Base-by-base conservation (phyloP, 345 rosid genomes). In the Eucalyptus erythrocorys region DNA sequence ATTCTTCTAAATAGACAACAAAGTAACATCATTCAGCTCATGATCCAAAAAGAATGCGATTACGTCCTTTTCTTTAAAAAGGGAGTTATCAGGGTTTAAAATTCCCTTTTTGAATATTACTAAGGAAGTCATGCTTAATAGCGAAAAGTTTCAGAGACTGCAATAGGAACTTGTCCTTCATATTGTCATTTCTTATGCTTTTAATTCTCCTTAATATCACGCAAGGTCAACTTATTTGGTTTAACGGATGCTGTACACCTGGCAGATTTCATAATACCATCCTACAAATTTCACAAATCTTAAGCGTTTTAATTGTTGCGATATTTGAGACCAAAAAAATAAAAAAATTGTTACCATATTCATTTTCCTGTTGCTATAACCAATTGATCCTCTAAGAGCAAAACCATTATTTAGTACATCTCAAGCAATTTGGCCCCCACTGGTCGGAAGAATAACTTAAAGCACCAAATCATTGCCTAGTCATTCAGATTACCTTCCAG, bases 401-500 rank as follows among this genome's bases (percentile, higher is more conserved):
- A 76, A 76, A 19, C 82, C 42, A 40, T 37, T 68, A 34, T 34
- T 68, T 40, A 76, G 27, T 76, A 40, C 47, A 10, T 40, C 82
- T 76, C 82, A 76, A 21, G 82, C 47, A 40, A 76, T 76, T 5
- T 21, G 47, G 27, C 47, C 45, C 9, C 21, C 47, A 11, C 30
- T 21, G 82, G 82, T 40, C 16, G 82, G 47, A 76, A 76, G 47
- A 37, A 76, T 76, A 76, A 76, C 47, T 40, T 76, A 21, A 76
- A 40, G 82, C 47, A 11, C 9, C 82, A 40, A 76, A 21, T 37
- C 24, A 40, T 76, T 76, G 45, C 30, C 82, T 10, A 76, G 82
- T 76, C 47, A 76, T 76, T 22, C 37, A 6, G 15, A 40, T 40
- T 76, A 96, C 99, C 99, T 97, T 92, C 99, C 99, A 47, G 99